phyloP scores from a whole-genome alignment of 1,284 basidiomycete species.

The Pisolithus thermaeus region DNA sequence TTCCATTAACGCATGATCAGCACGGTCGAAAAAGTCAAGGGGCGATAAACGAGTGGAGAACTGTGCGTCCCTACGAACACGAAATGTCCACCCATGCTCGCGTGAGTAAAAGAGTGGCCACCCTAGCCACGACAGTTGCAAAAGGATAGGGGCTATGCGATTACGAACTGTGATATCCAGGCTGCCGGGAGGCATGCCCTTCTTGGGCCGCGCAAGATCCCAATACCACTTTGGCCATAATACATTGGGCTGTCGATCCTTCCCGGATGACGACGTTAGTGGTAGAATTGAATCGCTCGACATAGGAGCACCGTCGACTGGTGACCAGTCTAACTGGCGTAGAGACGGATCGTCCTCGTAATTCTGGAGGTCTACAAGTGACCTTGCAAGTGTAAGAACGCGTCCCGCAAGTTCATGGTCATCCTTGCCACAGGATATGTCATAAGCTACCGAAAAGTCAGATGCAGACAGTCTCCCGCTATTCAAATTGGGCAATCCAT shows the following conservation, averaged over 20 bases:
- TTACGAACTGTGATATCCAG: constrained; percentile 87
- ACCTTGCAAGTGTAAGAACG: constrained; percentile 37
- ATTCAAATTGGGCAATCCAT: constrained; percentile 37
- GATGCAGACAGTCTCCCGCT: constrained; percentile 33
- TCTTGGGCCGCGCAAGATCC: constrained; percentile 77
- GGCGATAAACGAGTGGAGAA: constrained; percentile 30
- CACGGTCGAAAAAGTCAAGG: constrained; percentile 55
- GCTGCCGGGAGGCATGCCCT: constrained; percentile 55
- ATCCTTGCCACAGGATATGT: constrained; percentile 36
- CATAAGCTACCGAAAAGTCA: constrained; percentile 37
- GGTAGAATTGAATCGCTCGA: neutral
- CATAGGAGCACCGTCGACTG: neutral
- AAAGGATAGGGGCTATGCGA: constrained; percentile 78
- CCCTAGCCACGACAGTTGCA: constrained; percentile 84
- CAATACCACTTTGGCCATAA: constrained; percentile 94
- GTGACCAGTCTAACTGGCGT: constrained; percentile 62
- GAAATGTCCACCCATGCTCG: constrained; percentile 90
- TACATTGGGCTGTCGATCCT: constrained; percentile 23
- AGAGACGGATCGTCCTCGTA: constrained; percentile 50
- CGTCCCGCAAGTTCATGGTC: constrained; percentile 25
- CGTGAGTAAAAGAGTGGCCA: constrained; percentile 85
- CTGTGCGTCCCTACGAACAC: constrained; percentile 47
- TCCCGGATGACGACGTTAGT: neutral
- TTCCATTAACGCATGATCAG: constrained; percentile 54
- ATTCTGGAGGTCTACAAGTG: constrained; percentile 18